Base-by-base conservation (phyloP, 2,329 filamentous ascomycete species). In the Penicillium capsulatum region DNA sequence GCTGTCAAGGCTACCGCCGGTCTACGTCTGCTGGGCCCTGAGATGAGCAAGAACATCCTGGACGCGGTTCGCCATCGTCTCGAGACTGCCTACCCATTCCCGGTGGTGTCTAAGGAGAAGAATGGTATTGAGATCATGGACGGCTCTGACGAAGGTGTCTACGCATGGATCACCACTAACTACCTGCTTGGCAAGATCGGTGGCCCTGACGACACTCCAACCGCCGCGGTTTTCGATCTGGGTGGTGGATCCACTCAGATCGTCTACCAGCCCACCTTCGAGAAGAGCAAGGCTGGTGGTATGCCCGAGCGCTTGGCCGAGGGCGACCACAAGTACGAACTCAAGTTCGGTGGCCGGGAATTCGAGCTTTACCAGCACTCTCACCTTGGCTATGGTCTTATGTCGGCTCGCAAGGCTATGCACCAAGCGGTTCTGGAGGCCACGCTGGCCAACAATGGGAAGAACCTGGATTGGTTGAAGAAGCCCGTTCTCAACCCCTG, bases 1-100 rank as follows among this genome's bases (percentile, higher is more conserved):
- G 91, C 92, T n/a, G 91, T 98, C 50, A 98, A 98, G 73, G 92
- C 92, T 30, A 98, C 92, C 1, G 92, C 92, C 47, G 92, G 92
- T 54, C 76, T 98, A 47, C 84, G 92, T 60, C 81, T 94, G 66
- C 76, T 97, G 43, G 92, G 91, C 14, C 67, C 76, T 8, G 84
- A 94, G 50, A 81, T 84, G 69, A 90, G 87, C 62, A 71, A 87
- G 44, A 84, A 82, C 48, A 97, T 97, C 47, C 74, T 98, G 24
- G 80, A 86, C 33, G 83, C 92, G 44, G 94, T 98, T 39, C 80
- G 92, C 50, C 71, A 71, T 32, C 84, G 90, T 51, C 74, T 98
- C 17, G 92, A 98, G 70, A 87, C 81, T 15, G 78, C 81, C 44
- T 98, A 94, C 60, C 92, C 92, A 9, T 98, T 98, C 77, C 89